Evolutionary conservation across 768 basidiomycete genomes (phyloP).

Genomic region (Neoboletus subvelutipes): DNA sequence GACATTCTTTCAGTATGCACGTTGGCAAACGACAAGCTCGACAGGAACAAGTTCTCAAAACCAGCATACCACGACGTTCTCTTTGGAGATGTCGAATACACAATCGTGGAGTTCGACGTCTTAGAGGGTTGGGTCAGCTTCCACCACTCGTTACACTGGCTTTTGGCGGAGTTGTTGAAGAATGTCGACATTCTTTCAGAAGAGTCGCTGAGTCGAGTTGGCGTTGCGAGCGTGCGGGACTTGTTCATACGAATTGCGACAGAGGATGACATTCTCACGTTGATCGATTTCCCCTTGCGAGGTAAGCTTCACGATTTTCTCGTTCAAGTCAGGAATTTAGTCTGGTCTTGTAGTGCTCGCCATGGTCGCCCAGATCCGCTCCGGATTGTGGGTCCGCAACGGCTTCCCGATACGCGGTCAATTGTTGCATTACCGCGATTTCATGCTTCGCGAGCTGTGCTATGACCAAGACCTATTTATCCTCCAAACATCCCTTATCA

Average conservation of each 20-base stretch:
- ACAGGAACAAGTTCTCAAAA: slow-evolving; percentile 60
- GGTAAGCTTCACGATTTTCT: slow-evolving; percentile 47
- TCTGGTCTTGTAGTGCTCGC: slow-evolving; percentile 57
- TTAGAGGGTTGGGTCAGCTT: slow-evolving; percentile 84
- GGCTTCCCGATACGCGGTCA: slow-evolving; percentile 95
- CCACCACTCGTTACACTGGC: slow-evolving; percentile 90
- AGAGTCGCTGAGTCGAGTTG: slow-evolving; percentile 49
- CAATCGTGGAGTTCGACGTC: slow-evolving; percentile 77
- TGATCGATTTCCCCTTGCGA: slow-evolving; percentile 87
- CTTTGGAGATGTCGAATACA: slow-evolving; percentile 59
- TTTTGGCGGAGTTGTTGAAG: slow-evolving; percentile 86
- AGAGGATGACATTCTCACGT: slow-evolving; percentile 66
- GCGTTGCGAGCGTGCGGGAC: slow-evolving; percentile 55
- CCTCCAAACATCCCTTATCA: slow-evolving; percentile 79
- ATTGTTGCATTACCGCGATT: slow-evolving; percentile 92
- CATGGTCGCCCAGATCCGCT: slow-evolving; percentile 93
- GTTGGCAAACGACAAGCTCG: slow-evolving; percentile 64
- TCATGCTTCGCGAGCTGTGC: slow-evolving; percentile 91
- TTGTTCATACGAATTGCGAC: slow-evolving; percentile 60
- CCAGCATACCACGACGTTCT: slow-evolving; percentile 63
- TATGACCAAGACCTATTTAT: slow-evolving; percentile 95
- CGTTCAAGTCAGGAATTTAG: slow-evolving; percentile 1
- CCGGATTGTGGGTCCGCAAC: slow-evolving; percentile 96
- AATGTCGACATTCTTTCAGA: slow-evolving; percentile 69
- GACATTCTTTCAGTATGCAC: slow-evolving; percentile 74